phyloP scores from a whole-genome alignment of 352 stramenopile species.

The Thraustochytrium sp. region DNA sequence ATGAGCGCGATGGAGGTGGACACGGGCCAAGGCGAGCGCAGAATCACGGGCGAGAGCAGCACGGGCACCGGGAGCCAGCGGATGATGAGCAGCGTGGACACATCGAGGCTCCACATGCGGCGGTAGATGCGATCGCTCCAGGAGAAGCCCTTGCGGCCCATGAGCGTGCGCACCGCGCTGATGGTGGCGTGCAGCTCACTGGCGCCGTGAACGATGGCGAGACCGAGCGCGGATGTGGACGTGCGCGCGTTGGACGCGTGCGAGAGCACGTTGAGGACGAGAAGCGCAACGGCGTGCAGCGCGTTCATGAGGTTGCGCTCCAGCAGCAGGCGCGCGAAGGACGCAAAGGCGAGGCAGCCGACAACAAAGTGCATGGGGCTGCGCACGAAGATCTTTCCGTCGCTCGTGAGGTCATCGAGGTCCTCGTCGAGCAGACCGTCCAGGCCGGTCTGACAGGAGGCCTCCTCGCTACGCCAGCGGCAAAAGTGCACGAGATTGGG shows the following conservation, averaged over 20 bases:
- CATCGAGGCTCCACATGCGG: neutral
- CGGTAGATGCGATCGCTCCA: neutral
- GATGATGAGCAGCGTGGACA: neutral
- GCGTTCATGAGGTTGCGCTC: conserved; percentile 1
- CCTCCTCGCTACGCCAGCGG: neutral
- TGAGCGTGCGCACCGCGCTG: neutral
- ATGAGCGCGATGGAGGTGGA: neutral
- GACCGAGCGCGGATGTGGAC: conserved; percentile 3
- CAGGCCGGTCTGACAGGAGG: neutral
- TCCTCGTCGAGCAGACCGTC: neutral
- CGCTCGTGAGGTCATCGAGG: neutral
- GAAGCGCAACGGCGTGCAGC: neutral
- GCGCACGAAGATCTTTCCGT: conserved; percentile 7
- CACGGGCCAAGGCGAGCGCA: neutral
- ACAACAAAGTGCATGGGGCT: conserved; percentile 38
- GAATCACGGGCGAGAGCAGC: conserved; percentile 16
- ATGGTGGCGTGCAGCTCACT: conserved; percentile 15
- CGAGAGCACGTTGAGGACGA: conserved; percentile 1
- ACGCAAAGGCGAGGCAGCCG: neutral
- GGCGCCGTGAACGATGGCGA: conserved; percentile 26
- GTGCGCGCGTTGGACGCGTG: neutral
- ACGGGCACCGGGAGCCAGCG: conserved; percentile 29
- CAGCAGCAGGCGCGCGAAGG: neutral
- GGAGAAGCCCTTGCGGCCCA: neutral
- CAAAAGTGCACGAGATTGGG: conserved; percentile 4